Conservation (phyloP, 2,329 filamentous ascomycete species). For the Cladophialophora psammophila region DNA sequence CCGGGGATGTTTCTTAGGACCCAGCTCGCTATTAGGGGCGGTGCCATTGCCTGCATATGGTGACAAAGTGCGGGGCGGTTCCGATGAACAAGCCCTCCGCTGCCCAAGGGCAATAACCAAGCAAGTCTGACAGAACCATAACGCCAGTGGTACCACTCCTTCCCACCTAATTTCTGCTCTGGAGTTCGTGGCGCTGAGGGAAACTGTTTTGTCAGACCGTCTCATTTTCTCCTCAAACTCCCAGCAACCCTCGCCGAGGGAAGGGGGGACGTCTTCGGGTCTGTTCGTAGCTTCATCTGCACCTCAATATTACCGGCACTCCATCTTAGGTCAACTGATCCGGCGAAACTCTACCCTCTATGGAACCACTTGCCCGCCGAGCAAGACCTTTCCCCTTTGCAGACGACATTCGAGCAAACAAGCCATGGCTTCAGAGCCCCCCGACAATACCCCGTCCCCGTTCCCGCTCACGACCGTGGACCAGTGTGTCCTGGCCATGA, state of each 20-base stretch:
- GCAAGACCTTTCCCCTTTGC: background rate
- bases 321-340: constrained; percentile 22
- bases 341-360: constrained; percentile 3
- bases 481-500: constrained; percentile 57
- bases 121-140: background rate
- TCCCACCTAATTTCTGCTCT: background rate
- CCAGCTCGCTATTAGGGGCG: background rate
- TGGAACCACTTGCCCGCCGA: background rate
- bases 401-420: background rate
- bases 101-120: background rate
- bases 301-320: background rate
- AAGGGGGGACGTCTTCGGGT: constrained; percentile 20
- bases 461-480: constrained; percentile 61
- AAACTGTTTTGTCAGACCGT: background rate
- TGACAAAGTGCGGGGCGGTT: constrained; percentile 30
- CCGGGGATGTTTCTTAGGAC: background rate
- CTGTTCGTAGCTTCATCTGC: constrained; percentile 16
- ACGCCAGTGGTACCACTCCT: background rate
- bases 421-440: constrained; percentile 20
- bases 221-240: background rate
- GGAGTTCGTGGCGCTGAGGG: background rate
- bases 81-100: background rate
- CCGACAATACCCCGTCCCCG: constrained; percentile 18
- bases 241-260: constrained; percentile 1
- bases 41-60: constrained; percentile 16